Percentiles rank a stretch among this genome's conserved stretches.
phyloP scores from a whole-genome alignment of 352 stramenopile species.

The Phytophthora pini region DNA sequence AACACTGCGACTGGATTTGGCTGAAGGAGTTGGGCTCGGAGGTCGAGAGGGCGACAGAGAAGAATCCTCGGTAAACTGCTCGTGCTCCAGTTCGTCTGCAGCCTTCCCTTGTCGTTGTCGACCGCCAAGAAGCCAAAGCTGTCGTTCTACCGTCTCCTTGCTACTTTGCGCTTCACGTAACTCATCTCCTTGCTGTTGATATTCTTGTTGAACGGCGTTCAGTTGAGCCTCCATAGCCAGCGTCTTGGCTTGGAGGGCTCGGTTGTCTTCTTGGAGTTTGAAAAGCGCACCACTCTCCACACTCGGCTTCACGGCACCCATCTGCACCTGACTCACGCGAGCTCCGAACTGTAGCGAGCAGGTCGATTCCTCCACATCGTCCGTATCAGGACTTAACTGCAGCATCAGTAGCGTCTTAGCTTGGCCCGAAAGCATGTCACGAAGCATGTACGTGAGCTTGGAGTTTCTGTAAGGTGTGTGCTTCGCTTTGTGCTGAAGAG shows the following conservation, averaged over 20 bases:
- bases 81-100: conserved; percentile 34
- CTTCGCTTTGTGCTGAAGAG: conserved; percentile 91
- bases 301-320: conserved; percentile 84
- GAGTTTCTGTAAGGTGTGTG: conserved; percentile 96
- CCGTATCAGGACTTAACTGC: conserved; percentile 83
- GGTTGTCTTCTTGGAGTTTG: conserved; percentile 74
- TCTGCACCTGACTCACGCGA: conserved; percentile 90
- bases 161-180: conserved; percentile 48
- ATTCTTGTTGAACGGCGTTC: conserved; percentile 54
- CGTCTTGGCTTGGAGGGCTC: conserved; percentile 46
- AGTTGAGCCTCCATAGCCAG: conserved; percentile 38
- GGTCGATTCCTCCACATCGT: conserved; percentile 88
- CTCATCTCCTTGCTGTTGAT: conserved; percentile 55
- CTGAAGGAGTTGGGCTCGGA: conserved; percentile 55
- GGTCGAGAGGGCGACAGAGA: conserved; percentile 28
- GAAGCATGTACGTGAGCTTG: conserved; percentile 95
- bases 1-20: conserved; percentile 49
- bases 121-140: conserved; percentile 54
- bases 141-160: conserved; percentile 51
- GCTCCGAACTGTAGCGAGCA: conserved; percentile 92
- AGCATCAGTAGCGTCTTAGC: conserved; percentile 95
- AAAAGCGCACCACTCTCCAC: conserved; percentile 83
- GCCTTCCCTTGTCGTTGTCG: conserved; percentile 31
- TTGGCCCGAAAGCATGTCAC: conserved; percentile 91
- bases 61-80: conserved; percentile 12